Evolutionary conservation across 2,329 filamentous ascomycete genomes (phyloP).

Genomic region (Cercospora beticola): DNA sequence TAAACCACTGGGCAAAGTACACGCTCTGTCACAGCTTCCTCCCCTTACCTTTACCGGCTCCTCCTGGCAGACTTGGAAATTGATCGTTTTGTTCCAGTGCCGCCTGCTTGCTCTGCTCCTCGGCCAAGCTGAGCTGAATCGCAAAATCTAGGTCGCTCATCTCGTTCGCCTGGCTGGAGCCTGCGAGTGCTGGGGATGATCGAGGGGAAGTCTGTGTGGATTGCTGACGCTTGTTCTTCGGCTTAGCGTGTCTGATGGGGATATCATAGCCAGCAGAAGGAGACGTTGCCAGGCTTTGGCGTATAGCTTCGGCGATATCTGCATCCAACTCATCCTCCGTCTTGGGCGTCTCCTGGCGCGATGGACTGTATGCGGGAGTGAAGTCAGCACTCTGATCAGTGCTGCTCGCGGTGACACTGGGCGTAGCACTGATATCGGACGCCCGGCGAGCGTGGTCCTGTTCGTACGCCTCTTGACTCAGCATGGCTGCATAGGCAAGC

Average conservation of each 20-base stretch:
- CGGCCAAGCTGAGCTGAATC: slow-evolving; percentile 61
- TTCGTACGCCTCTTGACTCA: slow-evolving; percentile 60
- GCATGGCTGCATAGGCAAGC: slow-evolving; percentile 61
- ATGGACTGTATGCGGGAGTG: slow-evolving; percentile 30
- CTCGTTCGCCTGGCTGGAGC: slow-evolving; percentile 44
- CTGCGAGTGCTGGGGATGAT: slow-evolving; percentile 38
- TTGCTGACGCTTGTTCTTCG: slow-evolving; percentile 33
- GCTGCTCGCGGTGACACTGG: slow-evolving; percentile 43
- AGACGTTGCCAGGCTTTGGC: slow-evolving; percentile 46
- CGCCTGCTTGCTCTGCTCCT: slow-evolving; percentile 50
- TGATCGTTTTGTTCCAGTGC: slow-evolving; percentile 19
- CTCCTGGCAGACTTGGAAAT: slow-evolving; percentile 35
- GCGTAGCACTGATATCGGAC: slow-evolving; percentile 43
- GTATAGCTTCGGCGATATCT: slow-evolving; percentile 63
- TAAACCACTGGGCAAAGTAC: neutral
- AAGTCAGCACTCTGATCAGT: slow-evolving; percentile 36
- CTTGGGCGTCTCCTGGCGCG: slow-evolving; percentile 33
- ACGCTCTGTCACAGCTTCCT: slow-evolving; percentile 20
- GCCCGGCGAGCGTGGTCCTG: slow-evolving; percentile 50
- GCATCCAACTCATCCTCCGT: slow-evolving; percentile 54
- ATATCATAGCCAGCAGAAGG: slow-evolving; percentile 41
- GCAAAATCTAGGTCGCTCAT: slow-evolving; percentile 62
- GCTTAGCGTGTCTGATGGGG: slow-evolving; percentile 48
- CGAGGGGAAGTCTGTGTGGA: slow-evolving; percentile 31
- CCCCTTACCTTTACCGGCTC: slow-evolving; percentile 32